Percentiles rank a stretch among this genome's conserved stretches.
phyloP scores from a whole-genome alignment of 768 basidiomycete genomes.

The Suillus spraguei region DNA sequence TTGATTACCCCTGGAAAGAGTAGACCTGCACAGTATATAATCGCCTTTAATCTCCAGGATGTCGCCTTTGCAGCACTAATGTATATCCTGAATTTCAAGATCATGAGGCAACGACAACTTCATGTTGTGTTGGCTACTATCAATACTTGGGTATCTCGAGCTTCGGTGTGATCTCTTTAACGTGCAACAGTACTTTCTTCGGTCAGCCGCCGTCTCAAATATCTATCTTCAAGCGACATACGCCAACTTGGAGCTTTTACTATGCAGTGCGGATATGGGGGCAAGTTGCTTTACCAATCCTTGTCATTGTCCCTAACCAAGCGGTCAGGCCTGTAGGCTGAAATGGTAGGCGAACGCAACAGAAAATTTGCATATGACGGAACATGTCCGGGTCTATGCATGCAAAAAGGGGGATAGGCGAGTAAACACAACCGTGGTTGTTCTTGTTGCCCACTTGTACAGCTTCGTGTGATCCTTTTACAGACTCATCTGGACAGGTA shows the following conservation, averaged over 20 bases:
- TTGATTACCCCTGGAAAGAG: conserved; percentile 90
- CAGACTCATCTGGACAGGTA: background rate
- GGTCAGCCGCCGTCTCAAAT: too few species aligned
- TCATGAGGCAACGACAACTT: too few species aligned
- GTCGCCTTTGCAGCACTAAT: background rate
- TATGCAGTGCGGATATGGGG: background rate
- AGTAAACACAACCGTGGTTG: background rate
- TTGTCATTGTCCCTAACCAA: background rate
- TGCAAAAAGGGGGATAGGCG: too few species aligned
- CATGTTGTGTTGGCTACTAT: too few species aligned
- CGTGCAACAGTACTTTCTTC: too few species aligned
- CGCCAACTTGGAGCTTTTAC: background rate
- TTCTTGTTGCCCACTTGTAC: background rate
- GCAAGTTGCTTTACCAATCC: background rate
- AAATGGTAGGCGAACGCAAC: background rate
- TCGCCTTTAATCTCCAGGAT: background rate
- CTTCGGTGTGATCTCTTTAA: too few species aligned
- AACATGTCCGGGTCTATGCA: too few species aligned
- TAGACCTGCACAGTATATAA: conserved; percentile 19
- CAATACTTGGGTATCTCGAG: too few species aligned
- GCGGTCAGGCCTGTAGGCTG: background rate
- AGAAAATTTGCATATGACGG: too few species aligned
- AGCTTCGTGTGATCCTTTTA: background rate
- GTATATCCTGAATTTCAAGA: background rate
- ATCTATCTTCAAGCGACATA: too few species aligned